Evolutionary conservation across 2,329 filamentous ascomycete genomes (phyloP).

Genomic region (Xylaria sp.): DNA sequence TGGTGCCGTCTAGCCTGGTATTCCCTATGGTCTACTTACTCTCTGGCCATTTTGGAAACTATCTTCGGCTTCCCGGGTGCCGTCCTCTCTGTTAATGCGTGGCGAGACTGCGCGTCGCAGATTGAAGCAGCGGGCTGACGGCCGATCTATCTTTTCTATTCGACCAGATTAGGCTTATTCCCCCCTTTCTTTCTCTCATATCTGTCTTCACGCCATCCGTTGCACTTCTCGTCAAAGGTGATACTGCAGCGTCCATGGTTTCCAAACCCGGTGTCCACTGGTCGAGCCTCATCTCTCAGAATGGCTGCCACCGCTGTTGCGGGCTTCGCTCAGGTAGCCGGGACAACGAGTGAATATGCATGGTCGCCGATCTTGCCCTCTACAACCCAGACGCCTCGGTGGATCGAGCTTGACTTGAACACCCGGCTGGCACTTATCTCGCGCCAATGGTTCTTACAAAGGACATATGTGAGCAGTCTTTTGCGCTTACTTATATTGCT

Average conservation of each 20-base stretch:
- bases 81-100: conserved; percentile 11
- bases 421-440: conserved; percentile 55
- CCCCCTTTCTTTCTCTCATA: conserved; percentile 6
- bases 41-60: neutral
- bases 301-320: conserved; percentile 66
- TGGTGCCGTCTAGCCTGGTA: conserved; percentile 12
- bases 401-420: conserved; percentile 53
- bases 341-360: conserved; percentile 56
- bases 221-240: conserved; percentile 41
- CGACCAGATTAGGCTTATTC: conserved; percentile 14
- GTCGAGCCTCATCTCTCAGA: conserved; percentile 60
- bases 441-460: conserved; percentile 53
- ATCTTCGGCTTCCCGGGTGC: neutral
- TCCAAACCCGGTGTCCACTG: conserved; percentile 55
- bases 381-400: conserved; percentile 49
- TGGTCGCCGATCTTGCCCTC: conserved; percentile 51
- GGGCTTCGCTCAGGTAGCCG: conserved; percentile 55
- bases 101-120: conserved; percentile 7
- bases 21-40: conserved; percentile 7
- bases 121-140: conserved; percentile 6
- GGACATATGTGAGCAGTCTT: conserved; percentile 49
- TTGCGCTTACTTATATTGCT: conserved; percentile 22
- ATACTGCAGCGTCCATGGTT: conserved; percentile 63
- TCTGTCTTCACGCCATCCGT: conserved; percentile 30
- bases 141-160: conserved; percentile 10